phyloP scores from a whole-genome alignment of 257 asterid species.

The Handroanthus guayacan region DNA sequence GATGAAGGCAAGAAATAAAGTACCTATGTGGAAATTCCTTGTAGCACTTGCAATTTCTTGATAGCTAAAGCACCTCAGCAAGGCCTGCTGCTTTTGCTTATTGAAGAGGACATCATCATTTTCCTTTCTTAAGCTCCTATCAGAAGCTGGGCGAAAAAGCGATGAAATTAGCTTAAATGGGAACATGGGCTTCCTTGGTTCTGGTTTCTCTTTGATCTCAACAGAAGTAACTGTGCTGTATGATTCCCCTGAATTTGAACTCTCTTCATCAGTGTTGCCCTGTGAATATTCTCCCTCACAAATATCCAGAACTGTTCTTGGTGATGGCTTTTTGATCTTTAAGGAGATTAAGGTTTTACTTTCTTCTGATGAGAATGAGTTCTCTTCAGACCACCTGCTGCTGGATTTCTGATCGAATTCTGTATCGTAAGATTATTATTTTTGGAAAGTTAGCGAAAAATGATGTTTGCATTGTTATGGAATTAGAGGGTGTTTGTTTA shows the following conservation, averaged over 20 bases:
- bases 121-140: constrained; percentile 47
- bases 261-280: constrained; percentile 51
- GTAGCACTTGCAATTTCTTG: constrained; percentile 72
- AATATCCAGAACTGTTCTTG: constrained; percentile 61
- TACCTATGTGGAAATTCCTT: constrained; percentile 69
- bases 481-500: background rate
- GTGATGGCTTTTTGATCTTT: constrained; percentile 55
- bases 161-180: constrained; percentile 56
- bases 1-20: background rate
- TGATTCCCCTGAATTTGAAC: constrained; percentile 53
- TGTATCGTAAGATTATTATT: constrained; percentile 21
- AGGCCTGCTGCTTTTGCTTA: constrained; percentile 46
- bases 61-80: constrained; percentile 62
- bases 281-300: constrained; percentile 54
- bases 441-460: background rate
- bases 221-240: constrained; percentile 40
- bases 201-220: constrained; percentile 30
- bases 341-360: constrained; percentile 30
- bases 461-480: background rate
- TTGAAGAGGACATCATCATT: constrained; percentile 30
- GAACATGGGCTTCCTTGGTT: constrained; percentile 51
- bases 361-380: constrained; percentile 61
- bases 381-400: constrained; percentile 57
- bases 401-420: constrained; percentile 49
- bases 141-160: constrained; percentile 42